phyloP scores from a whole-genome alignment of 208 protist species.

The Trypanosoma caninum region DNA sequence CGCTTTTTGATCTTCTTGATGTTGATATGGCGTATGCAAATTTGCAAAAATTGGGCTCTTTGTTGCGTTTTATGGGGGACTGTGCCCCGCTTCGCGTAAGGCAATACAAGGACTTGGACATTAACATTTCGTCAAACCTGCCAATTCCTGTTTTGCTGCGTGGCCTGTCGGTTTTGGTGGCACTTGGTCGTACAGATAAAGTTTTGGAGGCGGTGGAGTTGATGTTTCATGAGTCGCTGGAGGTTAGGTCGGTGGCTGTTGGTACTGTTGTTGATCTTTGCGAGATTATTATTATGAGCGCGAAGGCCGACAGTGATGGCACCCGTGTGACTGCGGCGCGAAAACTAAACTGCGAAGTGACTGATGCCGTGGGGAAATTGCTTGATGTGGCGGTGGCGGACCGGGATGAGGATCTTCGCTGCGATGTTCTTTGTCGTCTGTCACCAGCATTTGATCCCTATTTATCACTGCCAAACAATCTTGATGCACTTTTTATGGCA shows the following conservation, averaged over 20 bases:
- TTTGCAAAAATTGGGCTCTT: constrained; percentile 68
- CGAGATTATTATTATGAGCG: constrained; percentile 45
- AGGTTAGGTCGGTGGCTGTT: constrained; percentile 56
- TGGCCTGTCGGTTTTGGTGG: constrained; percentile 65
- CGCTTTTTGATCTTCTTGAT: constrained; percentile 51
- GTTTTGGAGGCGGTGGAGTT: constrained; percentile 65
- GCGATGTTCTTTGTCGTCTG: constrained; percentile 57
- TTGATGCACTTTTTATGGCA: constrained; percentile 83
- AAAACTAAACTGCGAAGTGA: constrained; percentile 52
- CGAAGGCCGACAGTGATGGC: background rate
- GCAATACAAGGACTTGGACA: constrained; percentile 35
- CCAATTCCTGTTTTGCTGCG: constrained; percentile 53
- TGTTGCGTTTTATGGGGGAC: constrained; percentile 61
- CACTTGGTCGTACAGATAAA: constrained; percentile 65
- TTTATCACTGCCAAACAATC: constrained; percentile 68
- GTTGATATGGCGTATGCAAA: constrained; percentile 53
- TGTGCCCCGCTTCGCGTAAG: constrained; percentile 30
- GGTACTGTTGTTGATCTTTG: constrained; percentile 63
- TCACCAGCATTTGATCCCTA: constrained; percentile 67
- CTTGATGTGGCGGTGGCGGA: constrained; percentile 85
- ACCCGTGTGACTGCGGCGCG: background rate
- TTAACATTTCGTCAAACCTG: constrained; percentile 37
- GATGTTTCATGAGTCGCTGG: constrained; percentile 69
- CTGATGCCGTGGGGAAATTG: constrained; percentile 64
- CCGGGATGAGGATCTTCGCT: constrained; percentile 55